A percentile compares a stretch with the other conserved stretches of the same genome.
These are phyloP conservation scores for Adansonia rubrostipa DNA, from an alignment of 441 rosid genomes.

Conservation along the genomic window DNA sequence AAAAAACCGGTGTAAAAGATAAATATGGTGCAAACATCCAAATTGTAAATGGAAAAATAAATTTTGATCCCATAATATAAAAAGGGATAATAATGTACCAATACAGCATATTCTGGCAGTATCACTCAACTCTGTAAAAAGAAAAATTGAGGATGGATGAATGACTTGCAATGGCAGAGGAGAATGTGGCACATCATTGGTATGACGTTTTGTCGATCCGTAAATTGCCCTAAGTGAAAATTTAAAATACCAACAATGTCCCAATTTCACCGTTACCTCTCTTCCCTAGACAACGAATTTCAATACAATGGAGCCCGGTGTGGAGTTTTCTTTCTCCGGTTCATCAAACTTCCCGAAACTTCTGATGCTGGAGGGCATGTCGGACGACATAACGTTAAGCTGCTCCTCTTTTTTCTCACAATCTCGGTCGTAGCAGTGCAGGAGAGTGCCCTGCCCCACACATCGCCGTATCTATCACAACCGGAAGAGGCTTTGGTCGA, in stretches of 20 bases:
- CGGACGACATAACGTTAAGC: slow-evolving; percentile 55
- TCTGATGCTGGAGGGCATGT: slow-evolving; percentile 46
- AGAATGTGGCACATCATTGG: slow-evolving; percentile 35
- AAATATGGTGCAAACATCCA: too few species aligned
- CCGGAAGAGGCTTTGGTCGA: slow-evolving; percentile 62
- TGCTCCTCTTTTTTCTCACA: slow-evolving; percentile 80
- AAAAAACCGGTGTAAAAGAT: too few species aligned
- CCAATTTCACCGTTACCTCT: background rate
- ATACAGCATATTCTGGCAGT: slow-evolving; percentile 29
- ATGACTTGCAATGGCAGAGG: slow-evolving; percentile 24
- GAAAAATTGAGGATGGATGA: background rate
- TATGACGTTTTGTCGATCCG: slow-evolving; percentile 10
- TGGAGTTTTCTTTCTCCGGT: slow-evolving; percentile 79
- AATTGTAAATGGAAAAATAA: background rate
- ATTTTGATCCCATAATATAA: background rate
- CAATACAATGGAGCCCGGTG: slow-evolving; percentile 83
- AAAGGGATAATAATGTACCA: slow-evolving; percentile 15
- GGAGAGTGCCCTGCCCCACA: slow-evolving; percentile 54
- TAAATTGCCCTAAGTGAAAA: slow-evolving; percentile 28
- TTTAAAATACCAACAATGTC: background rate
- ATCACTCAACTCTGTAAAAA: slow-evolving; percentile 22
- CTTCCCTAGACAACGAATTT: slow-evolving; percentile 16
- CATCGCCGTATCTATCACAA: slow-evolving; percentile 50
- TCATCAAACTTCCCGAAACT: slow-evolving; percentile 53
- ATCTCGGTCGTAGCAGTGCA: slow-evolving; percentile 72